Base-by-base conservation (phyloP, 805 yeast genomes). In the Saccharomycodes ludwigii region DNA sequence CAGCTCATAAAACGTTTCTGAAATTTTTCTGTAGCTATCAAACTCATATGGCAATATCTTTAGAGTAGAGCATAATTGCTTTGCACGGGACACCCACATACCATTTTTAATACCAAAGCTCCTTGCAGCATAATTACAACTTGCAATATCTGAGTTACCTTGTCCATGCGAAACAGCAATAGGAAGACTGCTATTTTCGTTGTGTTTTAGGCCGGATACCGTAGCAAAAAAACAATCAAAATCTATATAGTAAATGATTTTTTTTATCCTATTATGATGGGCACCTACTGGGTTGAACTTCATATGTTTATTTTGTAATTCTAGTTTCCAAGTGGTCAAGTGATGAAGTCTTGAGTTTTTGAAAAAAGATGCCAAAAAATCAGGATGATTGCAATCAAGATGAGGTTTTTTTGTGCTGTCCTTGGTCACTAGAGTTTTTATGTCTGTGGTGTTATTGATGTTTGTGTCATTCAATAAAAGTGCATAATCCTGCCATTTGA, bases 211-310 rank as follows among this genome's bases (percentile, higher is more conserved):
- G 3, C 82, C 68, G 0, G 95, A 80, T 0, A 79, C 95, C 0
- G 93, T 68, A 2, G 86, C 96, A 56, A 88, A 88, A 46, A 91
- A 88, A 41, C 94, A 84, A 52, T 88, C 98, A 52, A 85, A 88
- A 51, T 88, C 98, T 21, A 88, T 65, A 51, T 88, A 96, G 33
- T 86, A 49, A 7, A 86, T 68, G 1, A 66, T 24, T 24, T 30
- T 29, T n/a, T 13, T 20, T 9, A n/a, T 7, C 4, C 4, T 5
- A 16, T 18, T 5, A 8, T 25, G 7, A 7, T 10, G 21, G 12
- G 9, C 17, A 6, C 13, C n/a, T 17, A 5, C 6, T 6, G 14
- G 22, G 19, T 27, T 18, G 7, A 30, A 29, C 24, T 34, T 33
- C 24, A 78, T 61, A 46, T 79, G 82, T 19, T 68, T 68, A 2